Conservation (phyloP, 2,329 filamentous ascomycete species). For the Botrytis aclada region DNA sequence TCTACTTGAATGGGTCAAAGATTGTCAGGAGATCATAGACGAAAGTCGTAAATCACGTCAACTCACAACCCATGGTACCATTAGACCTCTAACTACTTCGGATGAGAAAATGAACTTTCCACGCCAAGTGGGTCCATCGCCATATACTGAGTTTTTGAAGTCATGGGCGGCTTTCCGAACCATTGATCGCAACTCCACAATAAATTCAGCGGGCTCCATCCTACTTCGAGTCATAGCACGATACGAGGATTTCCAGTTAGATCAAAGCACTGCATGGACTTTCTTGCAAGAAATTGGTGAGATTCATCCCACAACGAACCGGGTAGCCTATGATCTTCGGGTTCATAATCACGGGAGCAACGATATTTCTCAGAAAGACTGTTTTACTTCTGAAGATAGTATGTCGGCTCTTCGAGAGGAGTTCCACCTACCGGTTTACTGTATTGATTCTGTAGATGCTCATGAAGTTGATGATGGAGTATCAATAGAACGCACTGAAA, state of each 20-base stretch:
- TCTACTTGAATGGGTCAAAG: slow-evolving; percentile 45
- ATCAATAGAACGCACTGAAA: slow-evolving; percentile 60
- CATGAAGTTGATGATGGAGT: slow-evolving; percentile 77
- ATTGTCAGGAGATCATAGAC: slow-evolving; percentile 51
- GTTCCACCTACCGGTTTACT: slow-evolving; percentile 62
- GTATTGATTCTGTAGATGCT: slow-evolving; percentile 66
- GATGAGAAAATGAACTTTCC: neutral
- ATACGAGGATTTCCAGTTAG: slow-evolving; percentile 52
- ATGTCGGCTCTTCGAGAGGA: slow-evolving; percentile 54
- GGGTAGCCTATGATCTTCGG: slow-evolving; percentile 57
- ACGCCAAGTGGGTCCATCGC: slow-evolving; percentile 4
- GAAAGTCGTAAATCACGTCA: slow-evolving; percentile 48
- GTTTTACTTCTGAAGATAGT: slow-evolving; percentile 40
- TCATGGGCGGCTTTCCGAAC: slow-evolving; percentile 60
- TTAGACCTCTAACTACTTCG: slow-evolving; percentile 40
- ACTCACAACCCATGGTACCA: slow-evolving; percentile 51
- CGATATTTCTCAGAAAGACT: neutral
- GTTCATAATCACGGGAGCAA: slow-evolving; percentile 36
- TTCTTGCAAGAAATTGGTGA: slow-evolving; percentile 76
- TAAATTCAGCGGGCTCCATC: slow-evolving; percentile 60
- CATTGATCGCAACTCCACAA: slow-evolving; percentile 50
- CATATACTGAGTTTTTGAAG: slow-evolving; percentile 55
- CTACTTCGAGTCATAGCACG: slow-evolving; percentile 60
- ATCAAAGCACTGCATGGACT: slow-evolving; percentile 51
- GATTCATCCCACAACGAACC: slow-evolving; percentile 68